Evolutionary conservation across 345 rosid genomes (phyloP), one percentile per base, ranked within the genome.

Genomic region (Eucalyptus curtisii): DNA sequence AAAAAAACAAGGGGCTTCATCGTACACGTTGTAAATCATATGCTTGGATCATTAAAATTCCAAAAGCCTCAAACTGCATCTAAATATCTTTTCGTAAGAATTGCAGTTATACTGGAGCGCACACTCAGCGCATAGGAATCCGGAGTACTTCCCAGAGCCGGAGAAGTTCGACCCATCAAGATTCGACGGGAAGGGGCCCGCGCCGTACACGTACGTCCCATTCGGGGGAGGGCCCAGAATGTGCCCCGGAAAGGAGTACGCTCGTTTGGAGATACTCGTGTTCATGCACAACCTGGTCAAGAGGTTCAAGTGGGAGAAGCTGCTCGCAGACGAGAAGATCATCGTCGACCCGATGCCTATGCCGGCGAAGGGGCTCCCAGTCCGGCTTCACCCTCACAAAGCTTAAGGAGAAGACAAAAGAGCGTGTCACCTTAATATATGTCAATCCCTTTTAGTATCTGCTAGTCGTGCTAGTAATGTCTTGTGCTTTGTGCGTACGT

Each of bases 211-310:
- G 1, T 92, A 85, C 76, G 92, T 93, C 33, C 95, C 95, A 15
- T 92, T 92, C 53, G 95, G 95, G 53, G 95, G 95, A 87, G 95
- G 95, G 13, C 94, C 95, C 0, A 89, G 94, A 55, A 93, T 93
- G 94, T 93, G 95, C 88, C 95, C 95, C 1, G 95, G 94, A 16
- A 93, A 91, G 87, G 95, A 93, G 87, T 93, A 87, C 57, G 94
- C 92, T 24, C 91, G 94, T 14, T 61, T 93, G 80, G 93, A 93
- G 87, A 91, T 93, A 55, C 90, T 92, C 7, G 92, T 92, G n/a
- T 91, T 93, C 91, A 93, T 93, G 88, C 90, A 92, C 86, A 87
- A 93, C 87, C 85, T 92, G 24, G 93, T 93, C 45, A 92, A 88
- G 89, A 91, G 93, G 48, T 93, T 91, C 87, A 91, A 88, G 76